Evolutionary conservation across 2,329 filamentous ascomycete genomes (phyloP).

Genomic region (Dothideomycetes sp.): DNA sequence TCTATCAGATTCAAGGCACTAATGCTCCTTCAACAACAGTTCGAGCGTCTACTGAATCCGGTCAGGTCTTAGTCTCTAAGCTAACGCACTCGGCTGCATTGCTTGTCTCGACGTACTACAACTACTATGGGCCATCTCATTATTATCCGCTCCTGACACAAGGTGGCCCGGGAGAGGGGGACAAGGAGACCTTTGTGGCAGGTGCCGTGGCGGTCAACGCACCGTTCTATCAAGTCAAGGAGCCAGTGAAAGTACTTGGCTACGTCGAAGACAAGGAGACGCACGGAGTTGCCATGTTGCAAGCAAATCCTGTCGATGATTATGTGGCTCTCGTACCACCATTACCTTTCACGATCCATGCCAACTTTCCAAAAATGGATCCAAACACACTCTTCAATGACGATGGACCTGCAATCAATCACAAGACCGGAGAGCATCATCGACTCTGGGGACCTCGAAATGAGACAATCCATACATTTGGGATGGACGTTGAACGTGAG

Average conservation of each 20-base stretch:
- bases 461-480: constrained; percentile 19
- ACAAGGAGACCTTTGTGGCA: constrained; percentile 43
- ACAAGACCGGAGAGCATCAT: constrained; percentile 15
- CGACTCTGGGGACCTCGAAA: constrained; percentile 20
- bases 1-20: constrained; percentile 32
- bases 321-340: constrained; percentile 11
- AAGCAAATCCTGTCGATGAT: constrained; percentile 16
- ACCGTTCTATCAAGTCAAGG: constrained; percentile 33
- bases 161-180: constrained; percentile 40
- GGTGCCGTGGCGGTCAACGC: constrained; percentile 34
- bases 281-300: constrained; percentile 17
- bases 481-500: constrained; percentile 20
- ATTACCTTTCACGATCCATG: constrained; percentile 21
- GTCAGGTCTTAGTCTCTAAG: constrained; percentile 39
- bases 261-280: constrained; percentile 12
- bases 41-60: constrained; percentile 33
- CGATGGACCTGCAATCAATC: constrained; percentile 16
- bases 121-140: constrained; percentile 36
- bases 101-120: constrained; percentile 41
- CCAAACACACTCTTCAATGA: constrained; percentile 23
- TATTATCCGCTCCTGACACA: constrained; percentile 41
- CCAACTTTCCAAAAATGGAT: constrained; percentile 26
- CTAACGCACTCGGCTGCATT: constrained; percentile 33
- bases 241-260: constrained; percentile 16
- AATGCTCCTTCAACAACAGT: constrained; percentile 18